Conservation (phyloP, 2,329 filamentous ascomycete species). For the Trichoderma simmonsii region DNA sequence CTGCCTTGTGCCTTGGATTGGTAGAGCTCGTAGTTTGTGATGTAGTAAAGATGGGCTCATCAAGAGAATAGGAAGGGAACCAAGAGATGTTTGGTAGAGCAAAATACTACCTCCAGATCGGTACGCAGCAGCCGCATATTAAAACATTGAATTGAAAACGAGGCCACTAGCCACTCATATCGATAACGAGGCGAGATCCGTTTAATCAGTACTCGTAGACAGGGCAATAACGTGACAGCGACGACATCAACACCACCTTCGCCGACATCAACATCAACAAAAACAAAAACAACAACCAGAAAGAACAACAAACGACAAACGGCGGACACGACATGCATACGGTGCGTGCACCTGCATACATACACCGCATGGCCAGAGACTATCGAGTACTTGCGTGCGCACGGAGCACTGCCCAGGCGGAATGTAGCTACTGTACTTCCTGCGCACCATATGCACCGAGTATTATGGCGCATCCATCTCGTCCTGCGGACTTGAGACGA, state of each 20-base stretch:
- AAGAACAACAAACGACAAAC: background rate
- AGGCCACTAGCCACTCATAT: background rate
- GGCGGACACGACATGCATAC: background rate
- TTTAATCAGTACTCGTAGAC: background rate
- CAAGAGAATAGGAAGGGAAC: background rate
- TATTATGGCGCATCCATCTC: constrained; percentile 12
- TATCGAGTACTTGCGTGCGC: background rate
- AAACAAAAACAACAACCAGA: background rate
- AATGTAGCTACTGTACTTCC: background rate
- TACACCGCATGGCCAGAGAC: background rate
- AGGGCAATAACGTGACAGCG: constrained; percentile 5
- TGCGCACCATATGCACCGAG: background rate
- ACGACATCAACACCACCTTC: background rate
- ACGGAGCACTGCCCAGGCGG: background rate
- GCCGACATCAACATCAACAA: background rate
- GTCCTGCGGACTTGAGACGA: constrained; percentile 8
- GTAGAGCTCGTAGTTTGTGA: background rate
- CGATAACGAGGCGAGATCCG: constrained; percentile 12
- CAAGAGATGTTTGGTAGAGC: background rate
- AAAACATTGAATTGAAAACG: background rate
- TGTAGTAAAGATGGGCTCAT: background rate
- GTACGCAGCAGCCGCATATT: background rate
- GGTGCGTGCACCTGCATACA: background rate
- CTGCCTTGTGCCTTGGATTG: background rate
- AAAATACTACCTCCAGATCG: background rate